Evolutionary conservation across 2,329 filamentous ascomycete species (phyloP).

Genomic region (Colletotrichum coccodes): DNA sequence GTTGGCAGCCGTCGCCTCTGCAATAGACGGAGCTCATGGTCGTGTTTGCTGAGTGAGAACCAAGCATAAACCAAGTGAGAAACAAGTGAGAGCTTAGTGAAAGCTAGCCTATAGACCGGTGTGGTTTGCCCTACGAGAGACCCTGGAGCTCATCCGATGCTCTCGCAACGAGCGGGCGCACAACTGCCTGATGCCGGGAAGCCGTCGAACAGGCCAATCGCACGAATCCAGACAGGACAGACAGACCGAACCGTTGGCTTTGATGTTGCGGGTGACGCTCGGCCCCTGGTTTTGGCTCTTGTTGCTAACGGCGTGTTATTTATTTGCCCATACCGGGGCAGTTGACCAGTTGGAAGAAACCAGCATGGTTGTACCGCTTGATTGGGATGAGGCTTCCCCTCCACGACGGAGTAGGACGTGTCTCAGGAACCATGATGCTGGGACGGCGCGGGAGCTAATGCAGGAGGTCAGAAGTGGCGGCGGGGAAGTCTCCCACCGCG

Average conservation of each 20-base stretch:
- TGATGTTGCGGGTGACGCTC: background rate
- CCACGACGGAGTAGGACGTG: background rate
- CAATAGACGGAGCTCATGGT: background rate
- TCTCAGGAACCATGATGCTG: constrained; percentile 14
- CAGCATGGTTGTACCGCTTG: background rate
- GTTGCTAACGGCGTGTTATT: background rate
- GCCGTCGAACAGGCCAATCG: background rate
- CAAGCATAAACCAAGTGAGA: background rate
- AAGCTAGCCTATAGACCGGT: background rate
- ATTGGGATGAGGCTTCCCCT: background rate
- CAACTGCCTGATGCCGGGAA: background rate
- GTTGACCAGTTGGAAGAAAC: background rate
- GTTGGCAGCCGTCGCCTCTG: background rate
- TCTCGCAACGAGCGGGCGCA: background rate
- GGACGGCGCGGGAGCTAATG: constrained; percentile 28
- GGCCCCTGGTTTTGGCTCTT: background rate
- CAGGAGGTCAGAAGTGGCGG: constrained; percentile 14
- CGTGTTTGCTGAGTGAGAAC: background rate
- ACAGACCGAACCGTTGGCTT: background rate
- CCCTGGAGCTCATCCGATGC: background rate
- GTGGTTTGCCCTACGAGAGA: background rate
- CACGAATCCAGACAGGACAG: background rate
- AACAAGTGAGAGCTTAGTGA: background rate
- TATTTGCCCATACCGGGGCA: background rate
- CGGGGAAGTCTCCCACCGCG: background rate